Base-by-base conservation (phyloP, 345 rosid genomes). In the Citrus sp. region DNA sequence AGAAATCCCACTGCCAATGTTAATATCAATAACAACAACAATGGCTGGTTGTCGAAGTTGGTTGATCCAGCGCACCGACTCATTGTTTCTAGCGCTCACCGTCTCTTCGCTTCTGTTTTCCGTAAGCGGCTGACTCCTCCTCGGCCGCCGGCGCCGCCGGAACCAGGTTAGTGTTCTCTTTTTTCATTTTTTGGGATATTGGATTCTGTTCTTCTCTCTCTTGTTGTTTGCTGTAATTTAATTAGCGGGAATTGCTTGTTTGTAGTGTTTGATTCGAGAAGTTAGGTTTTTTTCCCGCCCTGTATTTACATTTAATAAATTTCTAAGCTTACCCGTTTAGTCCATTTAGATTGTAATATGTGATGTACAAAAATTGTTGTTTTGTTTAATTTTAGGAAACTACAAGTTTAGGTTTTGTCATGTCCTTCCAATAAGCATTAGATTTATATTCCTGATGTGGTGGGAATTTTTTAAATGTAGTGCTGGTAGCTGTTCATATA, bases 51-150 rank as follows among this genome's bases (percentile, higher is more conserved):
- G 35, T 86, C 98, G 80, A 96, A 89, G 86, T 65, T 96, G 77
- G 91, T 96, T 82, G 95, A 94, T 90, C 99, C 98, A 74, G 97
- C 98, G 13, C 98, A 92, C 78, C 77, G 90, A 75, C 89, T 96
- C 67, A 87, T 96, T 73, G 69, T 91, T 55, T 86, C 91, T n/a
- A 79, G 97, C 70, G 99, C 99, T 70, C 89, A 92, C 65, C 86
- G 79, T 83, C 90, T 96, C 25, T 94, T 90, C 70, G 88, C 85
- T 34, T 94, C 97, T 5, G 83, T 94, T 24, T 92, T 92, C 71
- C 90, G 86, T 72, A 96, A 94, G 79, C 97, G 92, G 30, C 94
- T 94, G 34, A 82, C 90, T 65, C 88, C 85, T 4, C 83, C 86
- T 14, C 91, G 81, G 72, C 78, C 79, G 1, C 67, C 77, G 32